These are phyloP conservation scores for Mortierella sp. DNA, from an alignment of 371 early-diverging fungal genomes.

Conservation along the genomic window DNA sequence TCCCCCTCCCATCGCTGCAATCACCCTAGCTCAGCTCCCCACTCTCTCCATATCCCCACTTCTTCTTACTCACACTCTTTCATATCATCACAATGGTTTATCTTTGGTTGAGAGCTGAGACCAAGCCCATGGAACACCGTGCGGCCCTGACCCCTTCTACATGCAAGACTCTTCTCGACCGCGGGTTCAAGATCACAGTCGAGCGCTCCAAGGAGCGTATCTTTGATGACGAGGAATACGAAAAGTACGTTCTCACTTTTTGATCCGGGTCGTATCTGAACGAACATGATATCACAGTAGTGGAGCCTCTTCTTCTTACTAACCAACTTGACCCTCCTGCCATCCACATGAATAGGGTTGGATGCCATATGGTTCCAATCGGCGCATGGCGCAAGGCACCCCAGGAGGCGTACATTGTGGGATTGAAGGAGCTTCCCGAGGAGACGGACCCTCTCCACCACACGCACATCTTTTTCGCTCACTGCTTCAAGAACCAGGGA, in stretches of 20 bases:
- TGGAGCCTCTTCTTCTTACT: too few relatives aligned
- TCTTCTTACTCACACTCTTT: constrained; percentile 4
- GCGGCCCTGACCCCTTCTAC: constrained; percentile 92
- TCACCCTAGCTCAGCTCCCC: not conserved
- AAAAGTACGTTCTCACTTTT: constrained; percentile 59
- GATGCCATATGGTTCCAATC: constrained; percentile 81
- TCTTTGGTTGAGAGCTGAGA: constrained; percentile 97
- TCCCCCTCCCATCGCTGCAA: not conserved
- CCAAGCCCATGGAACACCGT: constrained; percentile 96
- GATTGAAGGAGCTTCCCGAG: constrained; percentile 97
- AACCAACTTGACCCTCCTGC: not conserved
- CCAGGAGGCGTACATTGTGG: constrained; percentile 88
- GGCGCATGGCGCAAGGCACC: constrained; percentile 93
- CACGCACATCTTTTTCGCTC: constrained; percentile 97
- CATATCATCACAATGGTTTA: constrained; percentile 61
- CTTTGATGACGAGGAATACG: constrained; percentile 92
- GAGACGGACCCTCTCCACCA: constrained; percentile 92
- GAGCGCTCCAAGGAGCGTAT: constrained; percentile 86
- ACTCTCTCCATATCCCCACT: not conserved
- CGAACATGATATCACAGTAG: too few relatives aligned
- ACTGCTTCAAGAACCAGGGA: constrained; percentile 95
- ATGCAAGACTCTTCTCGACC: constrained; percentile 78
- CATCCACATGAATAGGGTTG: constrained; percentile 62
- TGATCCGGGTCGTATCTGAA: not conserved
- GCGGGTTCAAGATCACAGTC: constrained; percentile 90